These are phyloP conservation scores for Cephaloascus fragrans DNA, from an alignment of 805 yeast genomes.

Conservation along the genomic window DNA sequence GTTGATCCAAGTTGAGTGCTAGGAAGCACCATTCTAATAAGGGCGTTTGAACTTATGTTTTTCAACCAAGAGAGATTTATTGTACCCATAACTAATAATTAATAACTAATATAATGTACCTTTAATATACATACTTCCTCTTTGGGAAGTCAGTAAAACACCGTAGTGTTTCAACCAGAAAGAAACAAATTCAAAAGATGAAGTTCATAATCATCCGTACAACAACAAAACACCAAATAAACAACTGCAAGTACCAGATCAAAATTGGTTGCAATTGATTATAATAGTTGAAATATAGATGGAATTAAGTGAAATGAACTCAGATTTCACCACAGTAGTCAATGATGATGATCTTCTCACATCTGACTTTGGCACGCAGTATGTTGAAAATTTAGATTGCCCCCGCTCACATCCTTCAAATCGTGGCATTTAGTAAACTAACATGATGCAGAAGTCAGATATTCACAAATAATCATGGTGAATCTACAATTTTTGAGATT, in stretches of 20 bases:
- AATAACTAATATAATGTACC: too few species aligned
- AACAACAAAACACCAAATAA: not conserved
- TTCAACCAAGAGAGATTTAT: too few species aligned
- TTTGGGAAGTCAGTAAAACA: too few species aligned
- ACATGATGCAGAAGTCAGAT: not conserved
- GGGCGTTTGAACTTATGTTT: too few species aligned
- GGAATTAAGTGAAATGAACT: not conserved
- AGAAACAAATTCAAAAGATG: not conserved
- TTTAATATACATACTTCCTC: too few species aligned
- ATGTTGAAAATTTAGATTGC: not conserved
- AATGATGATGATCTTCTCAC: not conserved
- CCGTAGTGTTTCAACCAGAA: too few species aligned
- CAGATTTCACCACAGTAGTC: not conserved
- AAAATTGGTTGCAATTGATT: not conserved
- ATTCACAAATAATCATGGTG: not conserved
- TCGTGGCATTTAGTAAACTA: too few species aligned
- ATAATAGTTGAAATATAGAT: too few species aligned
- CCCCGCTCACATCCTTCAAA: not conserved
- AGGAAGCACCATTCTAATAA: too few species aligned
- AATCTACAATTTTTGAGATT: not conserved
- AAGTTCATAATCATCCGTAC: not conserved
- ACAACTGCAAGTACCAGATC: not conserved
- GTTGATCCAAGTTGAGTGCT: conserved; percentile 16
- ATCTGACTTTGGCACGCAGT: not conserved
- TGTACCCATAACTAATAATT: too few species aligned